These are phyloP conservation scores for Podosphaera aphanis DNA, from an alignment of 2,329 filamentous ascomycete species.

Conservation along the genomic window DNA sequence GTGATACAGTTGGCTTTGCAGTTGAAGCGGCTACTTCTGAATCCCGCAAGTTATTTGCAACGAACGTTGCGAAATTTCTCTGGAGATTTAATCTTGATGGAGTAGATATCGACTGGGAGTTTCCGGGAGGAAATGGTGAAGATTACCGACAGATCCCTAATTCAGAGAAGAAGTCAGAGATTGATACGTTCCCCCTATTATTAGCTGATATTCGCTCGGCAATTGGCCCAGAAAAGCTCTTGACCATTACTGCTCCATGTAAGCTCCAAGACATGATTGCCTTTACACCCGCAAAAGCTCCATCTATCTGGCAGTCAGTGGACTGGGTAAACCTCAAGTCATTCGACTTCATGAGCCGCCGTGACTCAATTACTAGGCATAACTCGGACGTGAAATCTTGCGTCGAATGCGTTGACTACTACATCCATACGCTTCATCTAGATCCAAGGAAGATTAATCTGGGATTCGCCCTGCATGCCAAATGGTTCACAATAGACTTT, in stretches of 20 bases:
- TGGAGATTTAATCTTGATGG: slow-evolving; percentile 36
- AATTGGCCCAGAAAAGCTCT: slow-evolving; percentile 30
- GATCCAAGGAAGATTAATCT: slow-evolving; percentile 29
- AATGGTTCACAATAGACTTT: slow-evolving; percentile 31
- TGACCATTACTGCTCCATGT: slow-evolving; percentile 47
- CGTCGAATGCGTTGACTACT: slow-evolving; percentile 30
- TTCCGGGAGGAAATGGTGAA: slow-evolving; percentile 32
- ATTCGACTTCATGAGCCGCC: slow-evolving; percentile 48
- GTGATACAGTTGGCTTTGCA: slow-evolving; percentile 40
- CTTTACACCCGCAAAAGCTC: slow-evolving; percentile 32
- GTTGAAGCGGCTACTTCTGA: slow-evolving; percentile 26
- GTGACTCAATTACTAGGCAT: slow-evolving; percentile 38
- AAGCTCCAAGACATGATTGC: slow-evolving; percentile 42
- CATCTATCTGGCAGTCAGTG: slow-evolving; percentile 31
- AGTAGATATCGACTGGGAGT: slow-evolving; percentile 28
- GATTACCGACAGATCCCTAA: slow-evolving; percentile 46
- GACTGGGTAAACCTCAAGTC: slow-evolving; percentile 50
- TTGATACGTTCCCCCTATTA: slow-evolving; percentile 37
- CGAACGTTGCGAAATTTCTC: slow-evolving; percentile 40
- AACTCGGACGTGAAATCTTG: slow-evolving; percentile 37
- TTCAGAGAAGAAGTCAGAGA: slow-evolving; percentile 32
- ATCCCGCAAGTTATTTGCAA: slow-evolving; percentile 33
- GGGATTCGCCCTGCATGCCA: slow-evolving; percentile 43
- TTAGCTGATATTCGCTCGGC: slow-evolving; percentile 31
- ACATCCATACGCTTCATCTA: slow-evolving; percentile 20